Percentiles rank a stretch among this genome's conserved stretches.
Evolutionary conservation across 805 yeast genomes (phyloP).

Genomic region (Schizosaccharomyces octosporus): DNA sequence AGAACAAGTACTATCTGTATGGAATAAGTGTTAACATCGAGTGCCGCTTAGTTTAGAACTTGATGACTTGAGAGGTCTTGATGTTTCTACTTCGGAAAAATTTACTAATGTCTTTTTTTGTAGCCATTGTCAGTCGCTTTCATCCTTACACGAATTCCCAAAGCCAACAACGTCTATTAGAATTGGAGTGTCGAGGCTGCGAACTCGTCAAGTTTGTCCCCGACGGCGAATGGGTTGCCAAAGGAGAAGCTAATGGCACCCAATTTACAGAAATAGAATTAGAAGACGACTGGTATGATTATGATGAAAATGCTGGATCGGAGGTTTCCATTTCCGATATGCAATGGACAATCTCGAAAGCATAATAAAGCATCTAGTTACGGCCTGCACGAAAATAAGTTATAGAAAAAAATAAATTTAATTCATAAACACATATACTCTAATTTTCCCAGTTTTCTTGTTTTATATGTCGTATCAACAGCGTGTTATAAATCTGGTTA

Average conservation of each 20-base stretch:
- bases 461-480: too few relatives aligned
- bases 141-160: conserved; percentile 14
- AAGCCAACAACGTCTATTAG: conserved; percentile 26
- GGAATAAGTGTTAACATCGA: too few relatives aligned
- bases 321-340: conserved; percentile 65
- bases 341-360: conserved; percentile 31
- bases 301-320: conserved; percentile 57
- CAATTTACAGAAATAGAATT: conserved; percentile 42
- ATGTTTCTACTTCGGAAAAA: too few relatives aligned
- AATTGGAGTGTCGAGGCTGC: conserved; percentile 68
- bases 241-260: conserved; percentile 27
- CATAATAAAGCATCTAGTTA: conserved; percentile 3
- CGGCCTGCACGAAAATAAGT: too few relatives aligned
- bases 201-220: conserved; percentile 48
- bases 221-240: conserved; percentile 33
- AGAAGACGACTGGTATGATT: conserved; percentile 82
- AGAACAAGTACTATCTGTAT: conserved; percentile 5
- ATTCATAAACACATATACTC: too few relatives aligned
- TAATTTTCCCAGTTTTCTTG: too few relatives aligned
- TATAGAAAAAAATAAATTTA: too few relatives aligned
- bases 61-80: too few relatives aligned
- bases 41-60: too few relatives aligned
- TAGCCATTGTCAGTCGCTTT: conserved; percentile 15
- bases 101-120: too few relatives aligned
- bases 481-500: too few relatives aligned